These are phyloP conservation scores for Magnolia changhungtana DNA, from an alignment of 164 flowering plant species.

Conservation along the genomic window DNA sequence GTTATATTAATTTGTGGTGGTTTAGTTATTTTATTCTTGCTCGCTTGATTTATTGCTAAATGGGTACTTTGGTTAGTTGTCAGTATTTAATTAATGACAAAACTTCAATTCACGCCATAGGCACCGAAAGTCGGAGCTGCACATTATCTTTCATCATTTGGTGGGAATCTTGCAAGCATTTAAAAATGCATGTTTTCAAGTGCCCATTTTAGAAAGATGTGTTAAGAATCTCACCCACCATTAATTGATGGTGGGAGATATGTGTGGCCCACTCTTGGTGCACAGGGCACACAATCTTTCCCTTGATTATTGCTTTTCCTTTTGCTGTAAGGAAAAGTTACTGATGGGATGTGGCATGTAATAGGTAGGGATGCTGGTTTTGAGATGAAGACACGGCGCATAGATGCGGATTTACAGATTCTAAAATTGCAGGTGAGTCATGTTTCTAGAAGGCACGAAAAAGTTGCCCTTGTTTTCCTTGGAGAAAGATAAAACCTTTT, in stretches of 20 bases:
- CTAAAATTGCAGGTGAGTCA: conserved; percentile 67
- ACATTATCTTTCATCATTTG: too few species aligned
- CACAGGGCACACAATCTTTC: background rate
- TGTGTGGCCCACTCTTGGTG: background rate
- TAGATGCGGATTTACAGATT: conserved; percentile 81
- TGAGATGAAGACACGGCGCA: conserved; percentile 49
- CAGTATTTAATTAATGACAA: too few species aligned
- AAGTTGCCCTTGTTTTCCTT: background rate
- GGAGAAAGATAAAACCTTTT: background rate
- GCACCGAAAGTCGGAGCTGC: too few species aligned
- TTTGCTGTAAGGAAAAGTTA: background rate
- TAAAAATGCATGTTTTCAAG: too few species aligned
- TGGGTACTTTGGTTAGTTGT: too few species aligned
- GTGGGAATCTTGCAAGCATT: too few species aligned
- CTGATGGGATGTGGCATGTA: conserved; percentile 1
- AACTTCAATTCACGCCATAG: too few species aligned
- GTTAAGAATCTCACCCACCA: too few species aligned
- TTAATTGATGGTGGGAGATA: too few species aligned
- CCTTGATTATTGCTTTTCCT: background rate
- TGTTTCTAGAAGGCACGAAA: background rate
- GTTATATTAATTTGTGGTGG: background rate
- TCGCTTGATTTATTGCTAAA: background rate
- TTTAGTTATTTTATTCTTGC: background rate
- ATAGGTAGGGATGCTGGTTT: conserved; percentile 50
- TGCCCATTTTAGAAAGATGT: too few species aligned